Base-by-base conservation (phyloP, 2,329 filamentous ascomycete species). In the Apiospora saccharicola region DNA sequence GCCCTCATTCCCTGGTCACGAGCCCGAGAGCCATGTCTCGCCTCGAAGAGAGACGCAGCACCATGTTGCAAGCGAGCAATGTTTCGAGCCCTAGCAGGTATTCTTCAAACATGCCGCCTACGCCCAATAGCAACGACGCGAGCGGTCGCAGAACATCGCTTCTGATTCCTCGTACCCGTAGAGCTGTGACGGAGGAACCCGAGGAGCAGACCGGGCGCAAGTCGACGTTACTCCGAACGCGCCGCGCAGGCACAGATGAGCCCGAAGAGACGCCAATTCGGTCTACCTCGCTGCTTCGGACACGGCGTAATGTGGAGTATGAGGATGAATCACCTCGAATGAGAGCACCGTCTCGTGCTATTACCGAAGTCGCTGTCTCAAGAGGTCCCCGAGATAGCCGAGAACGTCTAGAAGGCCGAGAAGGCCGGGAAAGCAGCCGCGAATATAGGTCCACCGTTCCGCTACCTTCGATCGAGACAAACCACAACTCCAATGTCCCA, bases 291-390 rank as follows among this genome's bases (percentile, higher is more conserved):
- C 73, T 87, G 6, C 76, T 88, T 22, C 68, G 68, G n/a, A 70
- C 68, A 1, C 68, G 68, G 7, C 68, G 68, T 12, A 68, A 30
- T 43, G 84, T 84, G 19, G 84, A 86, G 44, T 84, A 88, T 1
- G 86, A 87, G 14, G 86, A 89, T 1, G 86, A 87, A 6, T 47
- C 67, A 26, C 73, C 78, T n/a, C 82, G 85, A 44, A 85, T 88
- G 74, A 86, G 88, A n/a, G 84, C 87, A 2, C 89, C 89, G 0
- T 91, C 90, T 4, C 85, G 90, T 34, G 89, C 89, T 4, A 81
- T 84, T 47, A 91, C 89, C 0, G 90, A 92, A 73, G 84, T 87
- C 70, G 85, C 83, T 41, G 77, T 81, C 74, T 73, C 82, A 76
- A 74, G 76, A 72, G 77, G 74, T 71, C 79, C 80, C 4, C 83